These are phyloP conservation scores for Oenanthe javanica DNA, from an alignment of 140 eudicot genomes.

Conservation along the genomic window DNA sequence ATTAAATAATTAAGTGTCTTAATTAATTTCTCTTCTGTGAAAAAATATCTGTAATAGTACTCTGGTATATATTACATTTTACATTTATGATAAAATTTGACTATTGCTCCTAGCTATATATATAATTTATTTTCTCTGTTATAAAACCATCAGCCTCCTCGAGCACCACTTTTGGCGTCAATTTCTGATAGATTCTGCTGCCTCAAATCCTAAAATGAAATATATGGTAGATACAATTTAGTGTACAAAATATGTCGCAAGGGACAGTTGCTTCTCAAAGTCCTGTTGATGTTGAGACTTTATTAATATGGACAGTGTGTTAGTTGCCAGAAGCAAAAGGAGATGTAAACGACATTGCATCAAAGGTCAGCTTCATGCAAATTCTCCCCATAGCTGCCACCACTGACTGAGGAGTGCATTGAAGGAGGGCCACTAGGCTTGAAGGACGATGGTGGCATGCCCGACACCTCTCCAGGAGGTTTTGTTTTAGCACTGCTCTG, in stretches of 20 bases:
- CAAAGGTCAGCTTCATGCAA: constrained; percentile 85
- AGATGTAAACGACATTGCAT: constrained; percentile 26
- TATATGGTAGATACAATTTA: not conserved
- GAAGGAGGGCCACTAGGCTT: constrained; percentile 29
- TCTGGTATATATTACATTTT: not conserved
- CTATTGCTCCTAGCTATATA: not conserved
- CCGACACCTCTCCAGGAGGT: constrained; percentile 40
- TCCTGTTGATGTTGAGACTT: not conserved
- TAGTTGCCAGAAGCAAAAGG: constrained; percentile 15
- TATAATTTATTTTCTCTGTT: constrained; percentile 14
- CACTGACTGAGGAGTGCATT: constrained; percentile 29
- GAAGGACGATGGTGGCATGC: constrained; percentile 36
- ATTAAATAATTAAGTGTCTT: too few relatives aligned
- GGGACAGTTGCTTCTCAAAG: constrained; percentile 29
- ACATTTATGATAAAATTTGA: not conserved
- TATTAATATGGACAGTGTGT: not conserved
- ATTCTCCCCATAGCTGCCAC: constrained; percentile 53
- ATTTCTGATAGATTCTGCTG: not conserved
- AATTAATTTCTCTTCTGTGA: not conserved
- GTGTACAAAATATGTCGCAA: not conserved
- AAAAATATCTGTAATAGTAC: not conserved
- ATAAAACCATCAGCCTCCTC: constrained; percentile 13
- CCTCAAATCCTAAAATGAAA: not conserved
- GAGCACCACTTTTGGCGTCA: constrained; percentile 13
- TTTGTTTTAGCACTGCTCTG: constrained; percentile 23